Evolutionary conservation across 1,139 yeast species (phyloP), one percentile per base, ranked within the genome.

Genomic region (Yamadazyma atmosphaerica): DNA sequence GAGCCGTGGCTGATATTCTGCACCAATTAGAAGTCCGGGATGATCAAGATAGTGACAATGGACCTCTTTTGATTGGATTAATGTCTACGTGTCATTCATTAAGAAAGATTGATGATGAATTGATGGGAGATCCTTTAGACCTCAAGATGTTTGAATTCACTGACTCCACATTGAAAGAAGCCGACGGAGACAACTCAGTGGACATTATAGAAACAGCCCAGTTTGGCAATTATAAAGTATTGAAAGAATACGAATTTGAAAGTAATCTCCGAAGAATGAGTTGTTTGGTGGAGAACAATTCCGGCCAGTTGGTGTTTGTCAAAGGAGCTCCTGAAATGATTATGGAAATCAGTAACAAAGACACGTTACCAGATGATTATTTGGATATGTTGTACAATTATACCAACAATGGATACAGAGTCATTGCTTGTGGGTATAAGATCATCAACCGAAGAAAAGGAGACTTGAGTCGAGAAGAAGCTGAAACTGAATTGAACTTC

Each of bases 311-410:
- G 44, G 78, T 86, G 0, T 84, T 78, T 56, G 86, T 94, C 11
- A 92, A 92, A 57, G 99, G 99, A 36, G 98, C 99, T 0, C 99
- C 99, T 0, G 99, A 92, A 59, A 87, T 90, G n/a, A 86, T 92
- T 75, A 68, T 74, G 26, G 85, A 81, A 21, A 79, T 92, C 29
- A 92, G 98, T 62, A 65, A 67, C 13, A 77, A 81, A 2, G 79
- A 76, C 15, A 67, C 90, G 0, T 61, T 94, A 32, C 98, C 99
- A 0, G 56, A 60, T 1, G 78, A 89, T 54, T 94, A 78, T 57
- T 84, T 84, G 18, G 86, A 84, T 31, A 58, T 86, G 16, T 69
- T 94, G 30, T 84, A 87, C 52, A 74, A 82, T 42, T 94, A 92
- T 57, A 92, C 98, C 0, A 97, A 89, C 56, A 79, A 82, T 38